Evolutionary conservation across 768 basidiomycete species (phyloP).

Genomic region (Lentinula aciculospora): DNA sequence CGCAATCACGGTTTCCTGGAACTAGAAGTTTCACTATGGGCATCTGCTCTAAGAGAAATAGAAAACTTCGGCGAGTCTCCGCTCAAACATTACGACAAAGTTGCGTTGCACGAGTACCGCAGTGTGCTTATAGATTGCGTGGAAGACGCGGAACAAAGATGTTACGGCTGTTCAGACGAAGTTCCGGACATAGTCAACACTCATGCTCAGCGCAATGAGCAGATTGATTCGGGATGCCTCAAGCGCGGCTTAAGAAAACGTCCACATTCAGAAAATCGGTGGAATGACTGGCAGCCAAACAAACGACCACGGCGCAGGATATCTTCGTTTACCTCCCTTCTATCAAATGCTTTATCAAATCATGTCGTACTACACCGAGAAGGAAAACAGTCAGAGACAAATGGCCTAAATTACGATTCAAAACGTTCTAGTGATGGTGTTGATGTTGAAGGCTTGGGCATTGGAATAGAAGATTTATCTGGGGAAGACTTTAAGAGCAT

Average conservation of each 20-base stretch:
- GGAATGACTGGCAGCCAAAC: not conserved
- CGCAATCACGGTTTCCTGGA: slow-evolving; percentile 26
- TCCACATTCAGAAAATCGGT: slow-evolving; percentile 12
- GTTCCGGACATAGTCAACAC: slow-evolving; percentile 2
- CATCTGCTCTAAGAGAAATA: slow-evolving; percentile 41
- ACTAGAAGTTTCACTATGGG: slow-evolving; percentile 49
- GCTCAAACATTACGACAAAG: slow-evolving; percentile 15
- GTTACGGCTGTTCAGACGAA: slow-evolving; percentile 25
- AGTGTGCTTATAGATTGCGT: slow-evolving; percentile 36
- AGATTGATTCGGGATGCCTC: no score
- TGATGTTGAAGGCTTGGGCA: not conserved
- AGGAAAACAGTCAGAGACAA: not conserved
- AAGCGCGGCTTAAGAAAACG: no score
- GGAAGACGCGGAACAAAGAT: slow-evolving; percentile 47
- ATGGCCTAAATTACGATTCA: not conserved
- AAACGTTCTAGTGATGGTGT: not conserved
- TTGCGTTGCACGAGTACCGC: slow-evolving; percentile 28
- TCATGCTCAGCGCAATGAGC: no score
- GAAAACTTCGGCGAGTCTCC: slow-evolving; percentile 28
- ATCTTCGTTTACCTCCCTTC: slow-evolving; percentile 29
- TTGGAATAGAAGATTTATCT: not conserved
- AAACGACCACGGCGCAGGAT: slow-evolving; percentile 10
- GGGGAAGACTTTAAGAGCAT: not conserved
- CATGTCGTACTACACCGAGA: slow-evolving; percentile 26
- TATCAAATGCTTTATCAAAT: slow-evolving; percentile 33